phyloP scores from a whole-genome alignment of 441 rosid species.

The Adansonia gregorii region DNA sequence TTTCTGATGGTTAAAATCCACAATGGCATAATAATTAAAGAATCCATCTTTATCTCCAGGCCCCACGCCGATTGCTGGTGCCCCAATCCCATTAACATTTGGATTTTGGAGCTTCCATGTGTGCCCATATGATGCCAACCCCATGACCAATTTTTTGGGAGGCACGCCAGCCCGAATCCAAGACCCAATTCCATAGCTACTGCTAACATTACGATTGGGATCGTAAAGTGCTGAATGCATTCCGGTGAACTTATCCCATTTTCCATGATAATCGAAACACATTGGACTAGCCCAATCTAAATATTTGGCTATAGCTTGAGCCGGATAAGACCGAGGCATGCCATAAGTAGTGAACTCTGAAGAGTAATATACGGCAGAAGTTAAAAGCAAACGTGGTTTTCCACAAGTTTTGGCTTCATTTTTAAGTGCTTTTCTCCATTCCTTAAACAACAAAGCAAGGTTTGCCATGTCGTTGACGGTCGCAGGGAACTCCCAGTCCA shows the following conservation, averaged over 20 bases:
- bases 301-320: constrained; percentile 25
- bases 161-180: constrained; percentile 49
- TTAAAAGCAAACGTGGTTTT: constrained; percentile 40
- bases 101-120: constrained; percentile 40
- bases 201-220: constrained; percentile 36
- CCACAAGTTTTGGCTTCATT: constrained; percentile 36
- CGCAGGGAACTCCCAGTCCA: constrained; percentile 60
- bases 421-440: constrained; percentile 40
- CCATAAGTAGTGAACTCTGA: constrained; percentile 28
- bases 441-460: constrained; percentile 36
- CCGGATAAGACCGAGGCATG: constrained; percentile 40
- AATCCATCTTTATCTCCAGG: constrained; percentile 35
- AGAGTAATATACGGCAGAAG: constrained; percentile 51
- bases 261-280: constrained; percentile 57
- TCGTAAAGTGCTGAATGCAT: constrained; percentile 45
- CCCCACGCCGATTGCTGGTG: constrained; percentile 38
- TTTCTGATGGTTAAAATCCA: constrained; percentile 32
- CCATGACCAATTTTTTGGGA: constrained; percentile 44
- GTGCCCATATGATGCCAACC: constrained; percentile 49
- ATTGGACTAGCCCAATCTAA: constrained; percentile 57
- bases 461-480: constrained; percentile 44
- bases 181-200: constrained; percentile 44
- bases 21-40: constrained; percentile 33
- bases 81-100: constrained; percentile 40
- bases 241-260: constrained; percentile 53